A percentile compares a stretch with the other conserved stretches of the same genome.
Conservation (phyloP, 1,284 basidiomycete genomes). For the Erythrobasidium hasegawianum region DNA sequence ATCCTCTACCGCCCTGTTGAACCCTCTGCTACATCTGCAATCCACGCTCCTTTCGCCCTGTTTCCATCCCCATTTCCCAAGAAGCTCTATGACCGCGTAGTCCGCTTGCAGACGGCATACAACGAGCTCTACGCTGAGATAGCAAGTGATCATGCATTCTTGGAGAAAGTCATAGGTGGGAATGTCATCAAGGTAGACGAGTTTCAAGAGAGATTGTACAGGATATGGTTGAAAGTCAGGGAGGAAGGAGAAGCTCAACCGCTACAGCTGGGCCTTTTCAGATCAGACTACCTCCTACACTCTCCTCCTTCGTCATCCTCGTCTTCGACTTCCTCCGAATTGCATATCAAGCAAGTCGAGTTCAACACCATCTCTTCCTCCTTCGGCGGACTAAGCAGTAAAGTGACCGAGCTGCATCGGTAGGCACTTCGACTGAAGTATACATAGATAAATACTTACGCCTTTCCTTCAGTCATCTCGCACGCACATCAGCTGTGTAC, state of each 20-base stretch:
- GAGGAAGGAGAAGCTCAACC: constrained; percentile 62
- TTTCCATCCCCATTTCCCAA: constrained; percentile 84
- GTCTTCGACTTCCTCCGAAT: constrained; percentile 46
- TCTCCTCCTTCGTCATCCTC: too few relatives aligned
- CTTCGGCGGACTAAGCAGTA: constrained; percentile 78
- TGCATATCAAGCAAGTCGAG: constrained; percentile 87
- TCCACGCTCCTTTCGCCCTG: constrained; percentile 79
- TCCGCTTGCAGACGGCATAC: constrained; percentile 68
- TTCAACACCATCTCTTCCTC: constrained; percentile 96
- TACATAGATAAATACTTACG: background rate
- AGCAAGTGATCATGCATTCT: constrained; percentile 71
- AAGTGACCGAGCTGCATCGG: constrained; percentile 74
- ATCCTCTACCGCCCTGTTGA: constrained; percentile 54
- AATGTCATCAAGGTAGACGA: constrained; percentile 77
- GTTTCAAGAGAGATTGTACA: constrained; percentile 82
- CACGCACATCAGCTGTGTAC: constrained; percentile 60
- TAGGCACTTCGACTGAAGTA: constrained; percentile 48
- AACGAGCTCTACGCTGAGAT: constrained; percentile 82
- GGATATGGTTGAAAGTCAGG: constrained; percentile 71
- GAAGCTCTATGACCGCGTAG: constrained; percentile 64
- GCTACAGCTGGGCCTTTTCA: constrained; percentile 84
- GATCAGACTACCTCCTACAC: constrained; percentile 94
- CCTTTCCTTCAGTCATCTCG: constrained; percentile 60
- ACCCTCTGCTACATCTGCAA: constrained; percentile 57
- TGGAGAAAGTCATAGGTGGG: constrained; percentile 77